phyloP scores from a whole-genome alignment of 2,329 filamentous ascomycete genomes.

The Fusarium stilboides region DNA sequence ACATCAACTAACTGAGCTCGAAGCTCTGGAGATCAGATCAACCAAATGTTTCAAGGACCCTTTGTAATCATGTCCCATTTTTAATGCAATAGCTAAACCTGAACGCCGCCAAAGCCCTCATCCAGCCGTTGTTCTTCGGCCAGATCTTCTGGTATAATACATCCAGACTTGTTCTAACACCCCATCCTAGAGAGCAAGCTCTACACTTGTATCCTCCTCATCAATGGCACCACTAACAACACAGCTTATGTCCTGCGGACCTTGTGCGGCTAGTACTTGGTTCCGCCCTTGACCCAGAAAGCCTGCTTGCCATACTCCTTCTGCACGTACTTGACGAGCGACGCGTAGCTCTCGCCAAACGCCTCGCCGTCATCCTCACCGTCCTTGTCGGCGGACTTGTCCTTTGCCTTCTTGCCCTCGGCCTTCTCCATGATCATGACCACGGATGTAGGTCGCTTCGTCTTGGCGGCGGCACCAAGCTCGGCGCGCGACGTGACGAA shows the following conservation, averaged over 20 bases:
- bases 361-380: constrained; percentile 70
- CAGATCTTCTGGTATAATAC: constrained; percentile 56
- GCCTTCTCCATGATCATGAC: constrained; percentile 84
- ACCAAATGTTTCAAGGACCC: constrained; percentile 27
- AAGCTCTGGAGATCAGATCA: constrained; percentile 16
- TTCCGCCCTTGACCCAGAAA: constrained; percentile 62
- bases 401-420: constrained; percentile 61
- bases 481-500: constrained; percentile 94
- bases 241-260: neutral
- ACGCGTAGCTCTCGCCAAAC: constrained; percentile 75
- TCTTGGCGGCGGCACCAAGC: constrained; percentile 92
- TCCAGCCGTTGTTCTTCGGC: constrained; percentile 49
- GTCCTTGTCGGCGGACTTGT: constrained; percentile 61
- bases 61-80: constrained; percentile 49
- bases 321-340: constrained; percentile 75
- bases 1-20: constrained; percentile 9
- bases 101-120: constrained; percentile 58
- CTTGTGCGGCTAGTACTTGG: constrained; percentile 37
- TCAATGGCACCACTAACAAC: constrained; percentile 1
- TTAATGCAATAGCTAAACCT: constrained; percentile 53
- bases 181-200: constrained; percentile 16
- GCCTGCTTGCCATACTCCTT: constrained; percentile 75
- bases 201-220: constrained; percentile 16
- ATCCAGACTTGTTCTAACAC: constrained; percentile 53
- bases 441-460: constrained; percentile 96